phyloP scores from a whole-genome alignment of 129 eudicot genomes.

The Cynara cardunculus region DNA sequence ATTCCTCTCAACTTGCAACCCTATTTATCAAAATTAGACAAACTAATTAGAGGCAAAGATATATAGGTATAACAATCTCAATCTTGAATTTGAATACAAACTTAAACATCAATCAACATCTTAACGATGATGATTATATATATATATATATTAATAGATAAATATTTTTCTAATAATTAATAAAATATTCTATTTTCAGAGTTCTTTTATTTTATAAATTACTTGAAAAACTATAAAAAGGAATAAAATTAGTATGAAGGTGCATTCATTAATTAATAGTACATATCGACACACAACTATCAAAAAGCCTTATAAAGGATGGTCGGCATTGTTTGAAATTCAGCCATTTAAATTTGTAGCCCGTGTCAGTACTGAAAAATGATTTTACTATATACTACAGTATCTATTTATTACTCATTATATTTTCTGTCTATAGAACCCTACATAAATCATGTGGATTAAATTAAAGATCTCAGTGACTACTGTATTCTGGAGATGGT shows the following conservation, averaged over 20 bases:
- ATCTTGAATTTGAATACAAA: neutral
- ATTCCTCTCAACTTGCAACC: slow-evolving; percentile 54
- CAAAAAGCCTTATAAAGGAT: neutral
- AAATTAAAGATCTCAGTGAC: neutral
- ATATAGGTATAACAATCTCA: neutral
- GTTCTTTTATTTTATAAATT: neutral
- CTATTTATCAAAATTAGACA: slow-evolving; percentile 17
- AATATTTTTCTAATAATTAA: neutral
- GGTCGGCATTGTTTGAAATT: neutral
- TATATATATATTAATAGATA: too few species aligned
- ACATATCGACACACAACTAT: neutral
- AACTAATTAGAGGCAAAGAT: neutral
- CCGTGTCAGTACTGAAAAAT: too few species aligned
- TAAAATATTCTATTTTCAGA: neutral
- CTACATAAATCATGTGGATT: neutral
- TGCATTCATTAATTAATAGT: neutral
- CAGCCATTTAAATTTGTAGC: too few species aligned
- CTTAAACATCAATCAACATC: neutral
- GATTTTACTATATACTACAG: too few species aligned
- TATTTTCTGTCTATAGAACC: neutral
- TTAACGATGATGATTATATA: neutral
- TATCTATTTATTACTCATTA: too few species aligned
- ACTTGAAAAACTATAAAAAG: neutral
- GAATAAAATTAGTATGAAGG: too few species aligned
- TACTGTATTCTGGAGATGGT: neutral